Conservation (phyloP, 1,139 yeast genomes). For the Suhomyces maxii region DNA sequence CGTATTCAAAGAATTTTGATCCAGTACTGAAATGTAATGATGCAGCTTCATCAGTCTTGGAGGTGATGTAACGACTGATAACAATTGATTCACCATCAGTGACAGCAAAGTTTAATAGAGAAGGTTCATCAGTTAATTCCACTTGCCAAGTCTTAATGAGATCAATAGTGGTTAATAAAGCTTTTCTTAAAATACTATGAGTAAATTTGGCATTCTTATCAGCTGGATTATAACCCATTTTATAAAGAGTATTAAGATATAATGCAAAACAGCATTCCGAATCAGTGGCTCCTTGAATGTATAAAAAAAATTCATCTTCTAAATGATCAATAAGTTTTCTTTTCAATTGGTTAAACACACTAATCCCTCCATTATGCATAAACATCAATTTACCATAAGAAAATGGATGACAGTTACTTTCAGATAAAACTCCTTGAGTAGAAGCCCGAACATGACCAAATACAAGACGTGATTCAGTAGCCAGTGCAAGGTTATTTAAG, state of each 20-base stretch:
- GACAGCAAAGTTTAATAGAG: conserved; percentile 87
- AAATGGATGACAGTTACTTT: conserved; percentile 95
- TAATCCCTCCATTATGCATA: conserved; percentile 95
- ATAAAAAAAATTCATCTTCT: conserved; percentile 75
- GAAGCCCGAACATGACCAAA: conserved; percentile 97
- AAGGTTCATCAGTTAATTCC: conserved; percentile 62
- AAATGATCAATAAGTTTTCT: conserved; percentile 69
- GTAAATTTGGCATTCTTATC: conserved; percentile 36
- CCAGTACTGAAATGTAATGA: conserved; percentile 94
- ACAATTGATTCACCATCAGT: conserved; percentile 92
- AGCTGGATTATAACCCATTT: conserved; percentile 73
- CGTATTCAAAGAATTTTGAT: conserved; percentile 82
- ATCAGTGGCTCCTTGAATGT: conserved; percentile 91
- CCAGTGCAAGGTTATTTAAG: conserved; percentile 78
- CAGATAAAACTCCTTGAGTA: conserved; percentile 90
- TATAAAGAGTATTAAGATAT: conserved; percentile 71
- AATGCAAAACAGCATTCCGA: conserved; percentile 94
- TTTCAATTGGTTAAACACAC: conserved; percentile 72
- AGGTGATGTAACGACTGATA: conserved; percentile 83
- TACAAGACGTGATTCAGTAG: conserved; percentile 79
- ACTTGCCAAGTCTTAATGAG: conserved; percentile 68
- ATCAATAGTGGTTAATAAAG: conserved; percentile 71
- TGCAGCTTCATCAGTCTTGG: conserved; percentile 92
- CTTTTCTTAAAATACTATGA: conserved; percentile 62
- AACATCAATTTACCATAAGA: conserved; percentile 84